phyloP scores from a whole-genome alignment of 2,329 filamentous ascomycete species.

The Pseudogymnoascus sp. region DNA sequence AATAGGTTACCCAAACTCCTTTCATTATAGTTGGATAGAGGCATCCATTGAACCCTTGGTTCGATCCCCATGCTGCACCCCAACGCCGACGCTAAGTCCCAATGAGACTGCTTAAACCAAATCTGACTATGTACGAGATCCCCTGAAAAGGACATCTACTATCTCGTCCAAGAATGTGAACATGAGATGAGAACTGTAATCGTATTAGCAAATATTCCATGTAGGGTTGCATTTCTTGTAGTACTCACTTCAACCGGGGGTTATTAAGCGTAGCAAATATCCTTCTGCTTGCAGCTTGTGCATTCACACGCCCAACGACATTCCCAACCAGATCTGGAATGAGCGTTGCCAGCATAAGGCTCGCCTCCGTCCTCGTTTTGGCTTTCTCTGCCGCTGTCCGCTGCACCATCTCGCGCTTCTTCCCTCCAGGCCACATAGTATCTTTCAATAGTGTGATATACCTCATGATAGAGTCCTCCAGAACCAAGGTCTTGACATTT shows the following conservation, averaged over 20 bases:
- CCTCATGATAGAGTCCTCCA: constrained; percentile 70
- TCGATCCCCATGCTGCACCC: constrained; percentile 6
- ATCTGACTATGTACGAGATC: constrained; percentile 20
- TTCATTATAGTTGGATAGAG: neutral
- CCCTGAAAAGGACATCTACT: constrained; percentile 29
- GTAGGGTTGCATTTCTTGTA: neutral
- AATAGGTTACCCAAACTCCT: neutral
- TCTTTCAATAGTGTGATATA: constrained; percentile 70
- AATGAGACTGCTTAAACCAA: constrained; percentile 10
- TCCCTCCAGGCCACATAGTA: constrained; percentile 73
- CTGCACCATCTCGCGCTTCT: constrained; percentile 42
- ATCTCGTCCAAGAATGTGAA: constrained; percentile 32
- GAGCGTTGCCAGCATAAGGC: constrained; percentile 79
- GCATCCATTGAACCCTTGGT: neutral
- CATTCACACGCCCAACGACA: constrained; percentile 88
- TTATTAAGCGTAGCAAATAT: constrained; percentile 92
- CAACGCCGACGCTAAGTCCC: constrained; percentile 24
- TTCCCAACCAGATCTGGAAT: constrained; percentile 86
- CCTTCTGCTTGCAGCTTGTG: constrained; percentile 79
- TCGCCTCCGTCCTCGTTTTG: constrained; percentile 77
- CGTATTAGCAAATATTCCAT: constrained; percentile 12
- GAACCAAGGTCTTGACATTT: constrained; percentile 62
- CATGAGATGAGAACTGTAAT: constrained; percentile 28
- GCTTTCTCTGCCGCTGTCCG: constrained; percentile 68
- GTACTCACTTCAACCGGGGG: constrained; percentile 71